Evolutionary conservation across 1,139 yeast genomes (phyloP), one percentile per base, ranked within the genome.

Genomic region (Taiozyma sp.): DNA sequence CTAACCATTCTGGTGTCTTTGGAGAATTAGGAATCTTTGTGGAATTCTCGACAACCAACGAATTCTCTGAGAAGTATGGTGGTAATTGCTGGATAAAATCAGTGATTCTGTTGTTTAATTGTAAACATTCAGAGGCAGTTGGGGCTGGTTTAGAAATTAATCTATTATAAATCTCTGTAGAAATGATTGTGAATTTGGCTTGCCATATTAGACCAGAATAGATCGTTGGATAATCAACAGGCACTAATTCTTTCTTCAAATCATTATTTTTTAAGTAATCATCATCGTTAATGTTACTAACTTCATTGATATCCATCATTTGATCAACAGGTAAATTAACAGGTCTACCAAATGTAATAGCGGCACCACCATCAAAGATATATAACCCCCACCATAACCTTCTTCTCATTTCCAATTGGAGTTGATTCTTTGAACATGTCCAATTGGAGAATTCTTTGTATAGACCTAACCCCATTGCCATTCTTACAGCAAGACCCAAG

Each of bases 281-380:
- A 29, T 67, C 69, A 61, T 81, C 85, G 53, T 78, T 74, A 46
- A 81, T 72, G 56, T 81, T 81, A 12, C 74, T 66, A 12, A 82
- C 83, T 44, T 75, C 67, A 42, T 72, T 70, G 42, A 79, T 75
- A 58, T 81, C 85, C 57, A 79, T 74, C 49, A 79, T 75, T 46
- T 75, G 75, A 32, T 70, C 65, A 16, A 72, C 71, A 2, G 87
- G 84, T 39, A 81, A 70, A 53, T 78, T 76, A 14, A 81, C 73
- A 1, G 90, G 88, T 58, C 90, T 70, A 27, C 88, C 90, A 67
- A 81, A 82, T 0, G 87, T 79, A 16, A 83, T 72, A 0, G 87
- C 80, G 12, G 87, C 79, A 45, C 86, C 84, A 29, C 83, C 79
- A 64, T 83, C 88, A 60, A 81, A 81, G 50, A 80, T 77, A 57